Conservation (phyloP, 495 filamentous ascomycete species). For the Letharia columbiana region DNA sequence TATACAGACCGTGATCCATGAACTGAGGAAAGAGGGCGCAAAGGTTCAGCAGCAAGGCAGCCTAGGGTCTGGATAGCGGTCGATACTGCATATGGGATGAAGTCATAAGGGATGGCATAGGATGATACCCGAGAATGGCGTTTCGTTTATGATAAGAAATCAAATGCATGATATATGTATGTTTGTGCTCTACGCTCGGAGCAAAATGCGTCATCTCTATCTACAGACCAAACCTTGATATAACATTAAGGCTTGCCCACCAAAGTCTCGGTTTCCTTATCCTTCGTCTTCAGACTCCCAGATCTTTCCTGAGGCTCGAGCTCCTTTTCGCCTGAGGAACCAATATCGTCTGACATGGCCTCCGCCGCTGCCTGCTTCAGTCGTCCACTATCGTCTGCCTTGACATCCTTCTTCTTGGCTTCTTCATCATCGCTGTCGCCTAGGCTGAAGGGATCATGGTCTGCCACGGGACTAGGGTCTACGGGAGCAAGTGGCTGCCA, state of each 20-base stretch:
- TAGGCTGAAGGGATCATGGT: constrained; percentile 93
- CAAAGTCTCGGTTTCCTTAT: constrained; percentile 39
- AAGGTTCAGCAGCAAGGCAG: constrained; percentile 16
- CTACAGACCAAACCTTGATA: constrained; percentile 7
- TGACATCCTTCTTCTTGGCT: constrained; percentile 55
- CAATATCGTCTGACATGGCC: constrained; percentile 46
- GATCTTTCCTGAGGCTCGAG: constrained; percentile 31
- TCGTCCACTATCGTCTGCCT: constrained; percentile 57
- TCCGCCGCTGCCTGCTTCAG: constrained; percentile 64
- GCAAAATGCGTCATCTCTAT: constrained; percentile 2
- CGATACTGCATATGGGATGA: neutral
- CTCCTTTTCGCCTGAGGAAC: constrained; percentile 24
- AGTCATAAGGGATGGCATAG: neutral
- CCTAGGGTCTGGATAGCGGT: constrained; percentile 11
- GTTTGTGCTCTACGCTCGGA: neutral
- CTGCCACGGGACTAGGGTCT: constrained; percentile 76
- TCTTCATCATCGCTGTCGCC: constrained; percentile 96
- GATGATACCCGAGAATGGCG: constrained; percentile 2
- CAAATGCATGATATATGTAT: neutral
- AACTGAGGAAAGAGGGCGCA: constrained; percentile 54
- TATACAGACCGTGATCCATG: constrained; percentile 59
- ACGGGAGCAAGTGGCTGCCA: constrained; percentile 91
- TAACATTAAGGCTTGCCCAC: constrained; percentile 28
- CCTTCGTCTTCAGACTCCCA: constrained; percentile 35
- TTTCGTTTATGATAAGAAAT: neutral